Evolutionary conservation across 78 protist species (phyloP).

Genomic region (Speleostelium caveatum): DNA sequence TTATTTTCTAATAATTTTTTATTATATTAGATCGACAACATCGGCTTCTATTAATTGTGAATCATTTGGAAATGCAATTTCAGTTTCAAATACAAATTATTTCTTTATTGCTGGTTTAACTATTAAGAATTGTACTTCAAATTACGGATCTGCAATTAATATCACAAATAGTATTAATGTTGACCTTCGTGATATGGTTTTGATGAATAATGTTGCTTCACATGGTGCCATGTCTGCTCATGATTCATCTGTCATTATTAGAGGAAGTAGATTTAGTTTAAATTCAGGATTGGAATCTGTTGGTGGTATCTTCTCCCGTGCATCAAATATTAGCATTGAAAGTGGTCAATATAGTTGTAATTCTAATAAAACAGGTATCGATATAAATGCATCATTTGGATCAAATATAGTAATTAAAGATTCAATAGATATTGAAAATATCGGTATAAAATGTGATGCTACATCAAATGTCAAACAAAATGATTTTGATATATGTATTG

Average conservation of each 20-base stretch:
- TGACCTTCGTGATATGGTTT: background rate
- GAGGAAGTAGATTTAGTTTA: background rate
- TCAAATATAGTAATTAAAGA: no score
- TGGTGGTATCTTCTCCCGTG: background rate
- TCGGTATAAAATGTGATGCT: no score
- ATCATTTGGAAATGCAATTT: background rate
- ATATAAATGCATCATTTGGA: no score
- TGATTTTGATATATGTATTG: no score
- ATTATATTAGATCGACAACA: no score
- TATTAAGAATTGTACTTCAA: background rate
- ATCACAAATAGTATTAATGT: background rate
- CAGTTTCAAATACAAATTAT: background rate
- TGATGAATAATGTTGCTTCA: background rate
- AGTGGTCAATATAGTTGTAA: background rate
- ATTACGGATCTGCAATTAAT: background rate
- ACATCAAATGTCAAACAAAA: no score
- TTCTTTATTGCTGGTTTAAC: background rate
- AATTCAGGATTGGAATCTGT: background rate
- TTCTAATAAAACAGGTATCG: no score
- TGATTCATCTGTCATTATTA: background rate
- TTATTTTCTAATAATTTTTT: no score
- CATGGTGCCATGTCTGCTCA: background rate
- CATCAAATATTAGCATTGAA: background rate
- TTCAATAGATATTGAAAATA: no score
- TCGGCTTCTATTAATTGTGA: background rate